Evolutionary conservation across 1,139 yeast genomes (phyloP), one percentile per base, ranked within the genome.

Genomic region (Suhomyces bokatorum): DNA sequence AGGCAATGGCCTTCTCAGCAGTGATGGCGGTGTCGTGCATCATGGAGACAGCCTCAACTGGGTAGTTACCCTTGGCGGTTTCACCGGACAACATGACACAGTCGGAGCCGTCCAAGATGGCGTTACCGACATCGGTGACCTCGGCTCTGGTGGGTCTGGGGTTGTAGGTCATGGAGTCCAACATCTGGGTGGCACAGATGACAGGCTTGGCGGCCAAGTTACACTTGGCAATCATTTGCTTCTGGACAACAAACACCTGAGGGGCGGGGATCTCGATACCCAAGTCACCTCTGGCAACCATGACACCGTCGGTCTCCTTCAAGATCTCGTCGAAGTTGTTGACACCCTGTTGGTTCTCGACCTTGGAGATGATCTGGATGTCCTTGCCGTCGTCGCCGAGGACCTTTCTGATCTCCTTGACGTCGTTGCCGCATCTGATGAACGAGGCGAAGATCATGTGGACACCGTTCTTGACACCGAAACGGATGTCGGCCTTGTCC

Each of bases 141-240:
- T 93, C 99, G 59, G 99, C 99, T 79, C 99, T 88, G 68, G 99
- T 93, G 73, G 99, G 99, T 76, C 99, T 87, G 69, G 99, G 99
- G 85, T 93, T 95, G 77, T 86, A 89, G 50, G 98, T 93, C 99
- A 93, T 93, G 50, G 97, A 89, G 77, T 93, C 99, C 73, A 93
- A 86, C 99, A 93, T 93, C 78, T 93, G 99, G 57, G 99, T 93
- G 56, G 99, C 99, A 79, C 99, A 95, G 68, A 93, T 90, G 59
- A 90, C 98, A 66, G 99, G 99, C 83, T 95, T 93, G 68, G 98
- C 99, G 58, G 97, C 98, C 69, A 91, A 80, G 83, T 93, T 95
- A 81, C 97, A 93, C 78, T 93, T 93, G 65, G 99, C 98, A 70
- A 93, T 93, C 78, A 93, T 81, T 80, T 91, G 97, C 83, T 95